phyloP scores from a whole-genome alignment of 257 asterid genomes.

The Scutellaria barbata region DNA sequence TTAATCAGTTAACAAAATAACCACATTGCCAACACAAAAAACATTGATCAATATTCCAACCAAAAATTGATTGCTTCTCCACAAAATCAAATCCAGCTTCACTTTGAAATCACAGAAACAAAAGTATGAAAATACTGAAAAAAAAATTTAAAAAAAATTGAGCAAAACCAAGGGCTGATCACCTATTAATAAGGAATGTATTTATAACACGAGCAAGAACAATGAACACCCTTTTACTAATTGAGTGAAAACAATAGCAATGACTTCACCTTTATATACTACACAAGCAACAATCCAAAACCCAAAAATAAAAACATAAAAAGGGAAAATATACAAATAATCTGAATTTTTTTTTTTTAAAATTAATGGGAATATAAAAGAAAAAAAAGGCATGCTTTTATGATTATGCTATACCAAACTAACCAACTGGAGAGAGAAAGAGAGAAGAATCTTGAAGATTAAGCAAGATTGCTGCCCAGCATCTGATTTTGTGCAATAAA shows the following conservation, averaged over 20 bases:
- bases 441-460: conserved; percentile 41
- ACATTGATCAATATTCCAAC: not conserved
- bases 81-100: conserved; percentile 27
- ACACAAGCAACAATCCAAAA: conserved; percentile 30
- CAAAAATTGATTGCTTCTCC: not conserved
- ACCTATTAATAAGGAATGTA: conserved; percentile 32
- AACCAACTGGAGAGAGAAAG: conserved; percentile 52
- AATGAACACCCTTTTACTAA: conserved; percentile 23
- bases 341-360: no score
- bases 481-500: conserved; percentile 25
- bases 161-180: conserved; percentile 36
- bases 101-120: conserved; percentile 17
- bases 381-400: conserved; percentile 36
- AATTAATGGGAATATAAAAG: conserved; percentile 3
- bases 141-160: not conserved
- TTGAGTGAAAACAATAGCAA: conserved; percentile 27
- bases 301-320: conserved; percentile 32
- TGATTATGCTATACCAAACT: conserved; percentile 47
- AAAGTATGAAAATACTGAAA: not conserved
- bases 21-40: conserved; percentile 1
- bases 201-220: conserved; percentile 25
- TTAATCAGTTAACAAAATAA: conserved; percentile 21
- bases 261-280: conserved; percentile 48
- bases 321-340: conserved; percentile 14
- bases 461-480: conserved; percentile 40